These are phyloP conservation scores for Solanum sitiens DNA, from an alignment of 257 asterid species.

Conservation along the genomic window DNA sequence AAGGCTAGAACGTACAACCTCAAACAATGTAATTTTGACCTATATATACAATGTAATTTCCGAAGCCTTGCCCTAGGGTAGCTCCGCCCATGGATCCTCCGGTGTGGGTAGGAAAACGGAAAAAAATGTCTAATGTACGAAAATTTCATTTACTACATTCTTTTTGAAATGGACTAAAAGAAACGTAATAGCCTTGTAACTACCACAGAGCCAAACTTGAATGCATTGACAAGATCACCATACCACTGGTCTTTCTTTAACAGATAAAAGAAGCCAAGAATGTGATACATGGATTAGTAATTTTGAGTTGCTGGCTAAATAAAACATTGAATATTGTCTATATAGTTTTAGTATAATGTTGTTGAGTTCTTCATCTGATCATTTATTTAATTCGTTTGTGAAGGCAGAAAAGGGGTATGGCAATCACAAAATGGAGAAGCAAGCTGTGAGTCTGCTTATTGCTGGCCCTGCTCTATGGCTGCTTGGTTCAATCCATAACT, in stretches of 20 bases:
- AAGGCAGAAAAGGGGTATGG: conserved; percentile 50
- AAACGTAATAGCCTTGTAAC: neutral
- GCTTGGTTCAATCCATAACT: conserved; percentile 72
- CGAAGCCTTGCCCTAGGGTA: neutral
- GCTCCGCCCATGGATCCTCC: neutral
- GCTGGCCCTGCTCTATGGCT: conserved; percentile 79
- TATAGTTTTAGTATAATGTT: neutral
- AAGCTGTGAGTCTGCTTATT: conserved; percentile 49
- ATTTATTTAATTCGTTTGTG: neutral
- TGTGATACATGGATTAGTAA: neutral
- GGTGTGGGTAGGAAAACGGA: no score
- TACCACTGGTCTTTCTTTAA: neutral
- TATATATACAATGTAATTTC: neutral
- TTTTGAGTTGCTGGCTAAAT: neutral
- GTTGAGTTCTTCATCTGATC: neutral
- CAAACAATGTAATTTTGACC: neutral
- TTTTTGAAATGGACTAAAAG: neutral
- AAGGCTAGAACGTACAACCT: neutral
- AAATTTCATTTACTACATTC: neutral
- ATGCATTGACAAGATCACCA: neutral
- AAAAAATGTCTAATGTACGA: neutral
- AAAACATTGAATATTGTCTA: neutral
- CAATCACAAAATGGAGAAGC: conserved; percentile 25
- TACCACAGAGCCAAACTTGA: neutral
- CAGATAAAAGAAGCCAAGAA: neutral